A percentile compares a stretch with the other conserved stretches of the same genome.
phyloP scores from a whole-genome alignment of 1,139 yeast species.

The Diutina neorugosa region DNA sequence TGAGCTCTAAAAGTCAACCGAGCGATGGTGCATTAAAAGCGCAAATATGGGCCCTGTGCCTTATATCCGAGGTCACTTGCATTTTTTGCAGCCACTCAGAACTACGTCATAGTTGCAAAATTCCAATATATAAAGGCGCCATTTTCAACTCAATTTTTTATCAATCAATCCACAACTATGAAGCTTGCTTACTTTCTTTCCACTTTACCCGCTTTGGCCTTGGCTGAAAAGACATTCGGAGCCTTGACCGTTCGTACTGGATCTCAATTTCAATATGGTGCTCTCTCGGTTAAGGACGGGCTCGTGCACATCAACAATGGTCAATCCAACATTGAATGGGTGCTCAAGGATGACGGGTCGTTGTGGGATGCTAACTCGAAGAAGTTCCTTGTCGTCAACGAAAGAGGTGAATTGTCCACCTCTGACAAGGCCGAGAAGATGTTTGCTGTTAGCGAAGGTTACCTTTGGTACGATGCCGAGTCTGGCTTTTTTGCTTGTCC shows the following conservation, averaged over 20 bases:
- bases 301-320: neutral
- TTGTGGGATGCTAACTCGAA: neutral
- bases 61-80: too few species aligned
- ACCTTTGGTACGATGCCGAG: neutral
- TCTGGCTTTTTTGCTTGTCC: neutral
- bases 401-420: neutral
- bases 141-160: too few species aligned
- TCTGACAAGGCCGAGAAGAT: neutral
- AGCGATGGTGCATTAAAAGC: too few species aligned
- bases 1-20: too few species aligned
- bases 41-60: too few species aligned
- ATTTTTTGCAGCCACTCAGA: too few species aligned
- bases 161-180: neutral
- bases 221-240: slow-evolving; percentile 14
- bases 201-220: slow-evolving; percentile 12
- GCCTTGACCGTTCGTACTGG: slow-evolving; percentile 16
- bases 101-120: too few species aligned
- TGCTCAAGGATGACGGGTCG: slow-evolving; percentile 2
- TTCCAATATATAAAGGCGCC: too few species aligned
- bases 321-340: neutral
- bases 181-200: slow-evolving; percentile 8
- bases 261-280: slow-evolving; percentile 7
- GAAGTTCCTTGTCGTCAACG: neutral
- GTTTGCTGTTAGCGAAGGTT: neutral
- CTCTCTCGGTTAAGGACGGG: neutral